Evolutionary conservation across 2,329 filamentous ascomycete genomes (phyloP).

Genomic region (Cladosporium sp.): DNA sequence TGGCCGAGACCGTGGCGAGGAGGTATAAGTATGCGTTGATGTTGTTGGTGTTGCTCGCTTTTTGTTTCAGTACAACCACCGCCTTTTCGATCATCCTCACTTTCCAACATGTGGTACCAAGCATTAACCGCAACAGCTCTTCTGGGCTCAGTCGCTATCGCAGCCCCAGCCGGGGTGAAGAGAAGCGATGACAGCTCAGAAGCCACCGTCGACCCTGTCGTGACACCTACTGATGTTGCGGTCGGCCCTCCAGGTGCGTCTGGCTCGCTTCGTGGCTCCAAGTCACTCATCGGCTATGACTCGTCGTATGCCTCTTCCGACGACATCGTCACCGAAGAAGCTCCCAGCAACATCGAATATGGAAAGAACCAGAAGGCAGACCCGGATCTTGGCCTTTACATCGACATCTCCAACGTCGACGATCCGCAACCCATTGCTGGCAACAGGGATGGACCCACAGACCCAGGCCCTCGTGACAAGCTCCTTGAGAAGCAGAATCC

Average conservation of each 20-base stretch:
- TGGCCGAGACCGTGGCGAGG: too few species aligned
- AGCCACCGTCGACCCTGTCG: conserved; percentile 1
- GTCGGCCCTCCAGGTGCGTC: conserved; percentile 31
- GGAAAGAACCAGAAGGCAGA: conserved; percentile 35
- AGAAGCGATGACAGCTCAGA: conserved; percentile 1
- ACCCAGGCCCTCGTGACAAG: conserved; percentile 34
- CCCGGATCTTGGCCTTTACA: conserved; percentile 35
- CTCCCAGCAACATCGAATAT: conserved; percentile 33
- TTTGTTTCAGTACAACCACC: too few species aligned
- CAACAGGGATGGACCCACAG: conserved; percentile 34
- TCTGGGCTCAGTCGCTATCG: conserved; percentile 1
- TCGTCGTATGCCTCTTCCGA: conserved; percentile 4
- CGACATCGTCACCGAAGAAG: conserved; percentile 28
- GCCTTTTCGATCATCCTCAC: not conserved
- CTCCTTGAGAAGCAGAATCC: conserved; percentile 37
- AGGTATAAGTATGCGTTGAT: too few species aligned
- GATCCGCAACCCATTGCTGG: conserved; percentile 40
- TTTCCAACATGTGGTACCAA: not conserved
- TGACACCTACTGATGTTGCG: conserved; percentile 17
- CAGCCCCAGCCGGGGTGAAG: conserved; percentile 5
- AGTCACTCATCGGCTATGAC: conserved; percentile 30
- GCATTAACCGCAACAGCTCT: not conserved
- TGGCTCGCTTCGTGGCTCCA: conserved; percentile 34
- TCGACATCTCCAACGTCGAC: conserved; percentile 35
- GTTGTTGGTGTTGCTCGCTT: too few species aligned